Conservation (phyloP, 2,329 filamentous ascomycete species). For the Exophiala aquamarina region DNA sequence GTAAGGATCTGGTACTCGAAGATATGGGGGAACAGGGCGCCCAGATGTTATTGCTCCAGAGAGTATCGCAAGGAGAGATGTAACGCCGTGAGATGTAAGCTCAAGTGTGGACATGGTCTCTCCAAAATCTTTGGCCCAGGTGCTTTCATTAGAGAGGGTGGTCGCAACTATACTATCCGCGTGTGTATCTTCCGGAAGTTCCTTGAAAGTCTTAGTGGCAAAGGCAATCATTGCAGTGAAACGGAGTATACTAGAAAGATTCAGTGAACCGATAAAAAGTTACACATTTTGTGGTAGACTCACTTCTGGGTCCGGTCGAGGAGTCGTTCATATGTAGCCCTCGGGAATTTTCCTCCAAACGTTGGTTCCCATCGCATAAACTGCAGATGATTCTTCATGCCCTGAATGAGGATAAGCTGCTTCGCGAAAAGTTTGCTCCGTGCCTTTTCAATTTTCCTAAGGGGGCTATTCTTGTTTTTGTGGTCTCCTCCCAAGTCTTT, state of each 20-base stretch:
- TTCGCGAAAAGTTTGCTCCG: conserved; percentile 66
- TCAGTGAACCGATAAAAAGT: neutral
- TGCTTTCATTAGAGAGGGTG: conserved; percentile 13
- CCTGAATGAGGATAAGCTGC: conserved; percentile 64
- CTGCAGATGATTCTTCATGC: conserved; percentile 60
- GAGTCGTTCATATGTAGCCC: conserved; percentile 63
- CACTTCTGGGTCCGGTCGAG: conserved; percentile 56
- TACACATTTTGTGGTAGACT: neutral
- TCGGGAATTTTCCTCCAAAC: conserved; percentile 72
- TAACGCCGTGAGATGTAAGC: conserved; percentile 67
- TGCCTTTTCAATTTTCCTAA: conserved; percentile 57
- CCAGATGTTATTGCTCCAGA: conserved; percentile 67
- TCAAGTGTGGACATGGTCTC: conserved; percentile 58
- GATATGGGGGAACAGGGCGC: conserved; percentile 69
- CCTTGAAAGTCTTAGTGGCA: conserved; percentile 56
- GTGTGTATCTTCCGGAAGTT: conserved; percentile 7
- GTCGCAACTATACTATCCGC: conserved; percentile 4
- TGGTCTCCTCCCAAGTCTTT: conserved; percentile 35
- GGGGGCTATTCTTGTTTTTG: conserved; percentile 28
- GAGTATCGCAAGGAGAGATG: conserved; percentile 67
- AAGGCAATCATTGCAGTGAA: conserved; percentile 69
- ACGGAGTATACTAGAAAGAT: conserved; percentile 52
- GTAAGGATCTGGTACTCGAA: conserved; percentile 64
- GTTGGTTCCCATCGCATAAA: conserved; percentile 71
- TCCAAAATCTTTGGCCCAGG: conserved; percentile 64